Base-by-base conservation (phyloP, 2,329 filamentous ascomycete genomes). In the Pyrenophora teres region DNA sequence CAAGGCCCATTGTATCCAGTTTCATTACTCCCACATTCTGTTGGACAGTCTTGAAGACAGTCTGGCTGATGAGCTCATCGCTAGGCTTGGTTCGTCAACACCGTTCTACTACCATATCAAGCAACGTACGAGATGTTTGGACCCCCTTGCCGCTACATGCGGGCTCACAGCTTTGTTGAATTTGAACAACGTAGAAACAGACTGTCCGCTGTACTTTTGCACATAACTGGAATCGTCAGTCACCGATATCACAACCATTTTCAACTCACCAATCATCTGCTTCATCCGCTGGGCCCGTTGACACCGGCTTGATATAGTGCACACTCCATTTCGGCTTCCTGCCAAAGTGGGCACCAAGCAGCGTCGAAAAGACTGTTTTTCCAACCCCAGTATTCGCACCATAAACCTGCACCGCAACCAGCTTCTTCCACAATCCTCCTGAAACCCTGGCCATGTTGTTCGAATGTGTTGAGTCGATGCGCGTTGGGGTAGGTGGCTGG, bases 341-440 rank as follows among this genome's bases (percentile, higher is more conserved):
- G 8, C 45, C 19, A 40, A 70, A 80, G 7, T 87, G 82, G 56
- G 83, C 85, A 70, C 85, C 88, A 3, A 95, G 77, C 10, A 91
- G 74, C 0, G 89, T 91, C 2, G 88, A 87, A 51, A 92, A 82
- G 27, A 95, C 83, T 0, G 90, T 95, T 78, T 95, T 95, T 58
- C 90, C 90, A 21, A 94, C 89, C 59, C 89, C 85, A 0, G 90
- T 94, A 64, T 93, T 94, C 40, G 90, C 88, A 23, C 90, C 90
- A 65, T 89, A 95, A 32, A 95, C 78, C 72, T 94, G 90, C 62
- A 89, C 83, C 10, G 84, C 80, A 54, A 85, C 83, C 46, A 92
- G 78, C 7, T 82, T 83, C 54, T 86, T 84, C 83, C 86, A 90
- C 32, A 92, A 78, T 40, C 85, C 78, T 45, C 85, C 81, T 40